Base-by-base conservation (phyloP, 2,329 filamentous ascomycete genomes). In the Trichoderma sp. region DNA sequence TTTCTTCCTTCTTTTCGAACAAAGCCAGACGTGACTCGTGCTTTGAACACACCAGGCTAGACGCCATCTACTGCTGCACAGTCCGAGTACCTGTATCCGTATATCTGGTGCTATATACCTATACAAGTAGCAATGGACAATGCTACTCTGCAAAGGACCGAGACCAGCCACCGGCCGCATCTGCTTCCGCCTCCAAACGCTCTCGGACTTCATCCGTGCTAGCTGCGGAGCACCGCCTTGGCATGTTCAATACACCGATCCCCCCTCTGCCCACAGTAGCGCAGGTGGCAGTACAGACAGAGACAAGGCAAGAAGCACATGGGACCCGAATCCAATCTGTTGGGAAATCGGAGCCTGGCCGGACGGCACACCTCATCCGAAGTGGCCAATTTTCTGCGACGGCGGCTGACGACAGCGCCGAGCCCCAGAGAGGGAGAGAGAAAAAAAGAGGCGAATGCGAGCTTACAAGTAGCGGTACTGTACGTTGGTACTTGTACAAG, bases 361-460 rank as follows among this genome's bases (percentile, higher is more conserved):
- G n/a, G 43, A 28, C 54, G 52, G 39, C 59, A 55, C 66, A 21
- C 21, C n/a, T 43, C 52, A 37, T 64, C 66, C 66, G 66, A 68
- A 43, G 66, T 68, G 66, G 66, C 66, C 66, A 68, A 64, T 16
- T 51, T 39, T 51, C 59, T 52, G 34, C n/a, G 28, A 66, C 39
- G 18, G 13, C 64, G 30, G 65, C 56, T 64, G 66, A 58, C 59
- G 66, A 64, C 66, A 58, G n/a, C 66, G 66, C 59, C 59, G 59
- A 63, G 66, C 66, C 66, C 26, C 59, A 55, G 59, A 66, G 54
- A 54, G 39, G 18, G 7, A n/a, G 18, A 55, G 16, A 32, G 8
- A 11, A 8, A 11, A 13, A 32, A 32, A 56, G 26, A 56, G 28
- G 26, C 54, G 46, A 49, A 49, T 24, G 61, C 61, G 49, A 54